Percentiles rank a stretch among this genome's conserved stretches.
Conservation (phyloP, 345 rosid genomes). For the Gossypium stocksii region DNA sequence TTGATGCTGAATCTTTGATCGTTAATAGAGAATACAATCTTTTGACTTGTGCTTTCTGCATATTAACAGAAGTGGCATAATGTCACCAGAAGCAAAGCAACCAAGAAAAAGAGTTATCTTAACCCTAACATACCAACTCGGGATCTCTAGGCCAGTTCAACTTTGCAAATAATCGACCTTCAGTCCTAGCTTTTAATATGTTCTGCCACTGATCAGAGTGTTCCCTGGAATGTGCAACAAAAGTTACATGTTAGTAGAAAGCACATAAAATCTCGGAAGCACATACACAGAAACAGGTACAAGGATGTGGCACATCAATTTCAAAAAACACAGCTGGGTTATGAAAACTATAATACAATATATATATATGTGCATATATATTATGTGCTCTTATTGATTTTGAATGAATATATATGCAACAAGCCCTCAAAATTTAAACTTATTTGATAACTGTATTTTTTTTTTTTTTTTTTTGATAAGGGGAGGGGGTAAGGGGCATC, state of each 20-base stretch:
- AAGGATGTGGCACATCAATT: background rate
- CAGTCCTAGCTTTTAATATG: constrained; percentile 74
- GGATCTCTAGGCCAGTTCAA: constrained; percentile 87
- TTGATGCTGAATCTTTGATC: constrained; percentile 86
- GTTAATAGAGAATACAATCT: constrained; percentile 80
- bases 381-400: background rate
- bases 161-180: constrained; percentile 80
- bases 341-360: background rate
- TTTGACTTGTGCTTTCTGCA: constrained; percentile 71
- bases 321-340: background rate
- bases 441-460: background rate
- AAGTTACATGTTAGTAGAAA: background rate
- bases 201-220: constrained; percentile 74
- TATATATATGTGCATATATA: background rate
- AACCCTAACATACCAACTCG: constrained; percentile 57
- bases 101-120: background rate
- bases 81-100: constrained; percentile 7
- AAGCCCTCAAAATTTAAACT: background rate
- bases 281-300: background rate
- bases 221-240: constrained; percentile 43
- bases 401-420: background rate
- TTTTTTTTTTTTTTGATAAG: background rate
- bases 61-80: constrained; percentile 22
- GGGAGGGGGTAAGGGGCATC: too few species aligned
- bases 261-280: background rate